phyloP scores from a whole-genome alignment of 257 asterid species.

The Nicotiana obtusifolia region DNA sequence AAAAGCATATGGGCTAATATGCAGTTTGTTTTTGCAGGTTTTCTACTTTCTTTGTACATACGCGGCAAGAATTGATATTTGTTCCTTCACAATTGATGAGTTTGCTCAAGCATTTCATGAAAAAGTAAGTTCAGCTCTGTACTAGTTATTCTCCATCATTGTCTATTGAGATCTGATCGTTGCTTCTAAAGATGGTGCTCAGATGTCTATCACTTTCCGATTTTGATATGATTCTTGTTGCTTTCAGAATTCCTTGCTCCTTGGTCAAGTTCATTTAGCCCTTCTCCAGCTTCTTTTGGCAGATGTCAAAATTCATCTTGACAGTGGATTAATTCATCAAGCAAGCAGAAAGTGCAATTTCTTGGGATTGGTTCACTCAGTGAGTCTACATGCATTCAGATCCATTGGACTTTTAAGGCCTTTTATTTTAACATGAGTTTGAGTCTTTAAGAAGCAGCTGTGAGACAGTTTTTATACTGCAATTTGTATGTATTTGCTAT shows the following conservation, averaged over 20 bases:
- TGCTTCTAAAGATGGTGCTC: constrained; percentile 4
- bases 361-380: constrained; percentile 66
- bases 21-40: constrained; percentile 41
- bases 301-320: constrained; percentile 61
- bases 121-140: constrained; percentile 48
- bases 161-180: background rate
- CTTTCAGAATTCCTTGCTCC: constrained; percentile 74
- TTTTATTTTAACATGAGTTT: background rate
- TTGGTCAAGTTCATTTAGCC: constrained; percentile 80
- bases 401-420: background rate
- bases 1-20: background rate
- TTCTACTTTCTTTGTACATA: constrained; percentile 80
- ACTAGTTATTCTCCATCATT: constrained; percentile 3
- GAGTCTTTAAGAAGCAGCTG: background rate
- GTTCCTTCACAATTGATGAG: constrained; percentile 77
- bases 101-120: constrained; percentile 79
- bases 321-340: constrained; percentile 41
- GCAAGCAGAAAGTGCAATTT: constrained; percentile 81
- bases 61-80: constrained; percentile 47
- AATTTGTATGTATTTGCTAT: background rate
- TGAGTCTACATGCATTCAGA: constrained; percentile 34
- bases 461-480: background rate
- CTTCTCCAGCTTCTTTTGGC: constrained; percentile 71
- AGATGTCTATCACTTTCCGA: constrained; percentile 3
- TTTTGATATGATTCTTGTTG: constrained; percentile 22